phyloP scores from a whole-genome alignment of 2,329 filamentous ascomycete species.

The Nothophoma quercina region DNA sequence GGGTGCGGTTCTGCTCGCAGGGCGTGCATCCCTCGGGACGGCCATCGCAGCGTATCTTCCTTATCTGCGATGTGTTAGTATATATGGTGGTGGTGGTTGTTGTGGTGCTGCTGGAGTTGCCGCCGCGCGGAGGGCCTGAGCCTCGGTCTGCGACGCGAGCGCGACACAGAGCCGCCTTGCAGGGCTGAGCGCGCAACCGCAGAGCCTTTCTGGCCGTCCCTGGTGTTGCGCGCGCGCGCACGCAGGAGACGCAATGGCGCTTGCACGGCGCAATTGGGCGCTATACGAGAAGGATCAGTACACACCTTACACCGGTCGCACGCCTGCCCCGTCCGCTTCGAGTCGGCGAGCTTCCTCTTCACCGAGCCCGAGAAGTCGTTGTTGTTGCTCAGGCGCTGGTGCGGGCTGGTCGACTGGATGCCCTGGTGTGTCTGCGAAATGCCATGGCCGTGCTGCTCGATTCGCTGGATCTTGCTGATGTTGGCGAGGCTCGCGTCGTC shows the following conservation, averaged over 20 bases:
- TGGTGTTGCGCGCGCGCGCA: too few relatives aligned
- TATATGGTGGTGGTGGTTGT: not conserved
- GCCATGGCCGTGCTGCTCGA: constrained; percentile 34
- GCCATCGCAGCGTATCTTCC: constrained; percentile 88
- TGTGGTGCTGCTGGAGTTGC: too few relatives aligned
- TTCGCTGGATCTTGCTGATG: constrained; percentile 43
- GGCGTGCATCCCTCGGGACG: constrained; percentile 82
- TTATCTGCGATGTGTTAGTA: constrained; percentile 60
- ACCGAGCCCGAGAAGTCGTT: constrained; percentile 48
- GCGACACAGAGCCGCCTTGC: too few relatives aligned
- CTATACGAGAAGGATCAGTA: not conserved
- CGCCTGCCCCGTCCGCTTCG: constrained; percentile 77
- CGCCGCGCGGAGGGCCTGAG: constrained; percentile 6
- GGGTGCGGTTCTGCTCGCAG: constrained; percentile 76
- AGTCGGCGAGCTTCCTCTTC: constrained; percentile 62
- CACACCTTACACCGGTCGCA: constrained; percentile 86
- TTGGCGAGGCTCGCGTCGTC: constrained; percentile 19
- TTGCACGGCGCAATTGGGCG: too few relatives aligned
- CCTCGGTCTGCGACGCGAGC: constrained; percentile 6
- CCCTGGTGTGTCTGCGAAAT: not conserved
- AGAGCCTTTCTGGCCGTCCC: too few relatives aligned
- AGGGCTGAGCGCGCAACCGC: too few relatives aligned
- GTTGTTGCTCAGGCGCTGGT: constrained; percentile 28
- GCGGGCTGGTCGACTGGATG: constrained; percentile 11
- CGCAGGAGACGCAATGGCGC: too few relatives aligned